Evolutionary conservation across 768 basidiomycete genomes (phyloP), one percentile per base, ranked within the genome.

Genomic region (Termitomyces eurrhizus): DNA sequence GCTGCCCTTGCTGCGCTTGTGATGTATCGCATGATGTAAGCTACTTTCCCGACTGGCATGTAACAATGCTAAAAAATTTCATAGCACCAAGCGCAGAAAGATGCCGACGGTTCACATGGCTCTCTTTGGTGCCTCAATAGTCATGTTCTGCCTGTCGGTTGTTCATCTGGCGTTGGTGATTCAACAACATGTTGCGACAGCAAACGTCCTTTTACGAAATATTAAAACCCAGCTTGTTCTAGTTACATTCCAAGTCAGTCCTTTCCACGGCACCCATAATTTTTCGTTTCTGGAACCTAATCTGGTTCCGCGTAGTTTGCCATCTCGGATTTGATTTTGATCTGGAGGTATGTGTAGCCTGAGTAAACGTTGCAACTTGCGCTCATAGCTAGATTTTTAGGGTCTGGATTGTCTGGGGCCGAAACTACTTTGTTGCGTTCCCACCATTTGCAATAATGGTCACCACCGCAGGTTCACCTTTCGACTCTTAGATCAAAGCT

Each of bases 321-420:
- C n/a, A 59, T 62, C 32, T 59, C 63, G 0, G 63, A 66, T 33
- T 35, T 66, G 7, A 56, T 66, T 26, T 36, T 64, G 16, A 61
- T 62, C 35, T 66, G 65, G 65, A 66, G 65, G 65, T 66, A 21
- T 37, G 8, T 48, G 6, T 21, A 9, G 33, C 32, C 21, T 5
- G 4, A 13, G 4, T 13, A 13, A 18, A 7, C 35, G 37, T 37
- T 29, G 39, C 16, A 4, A 16, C 24, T 29, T 29, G 26, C 2
- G 16, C 12, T 11, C 29, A 18, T 2, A 9, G 9, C 4, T 35
- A 13, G 26, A 32, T 14, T 46, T 46, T n/a, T 48, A 66, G 63
- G 44, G 59, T 64, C 12, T 66, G 65, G 65, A 51, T 64, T 24
- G 56, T 66, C 4, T 66, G 65, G 65, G 61, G 36, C 4, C 46